Percentiles rank a stretch among this genome's conserved stretches.
Conservation (phyloP, 2,329 filamentous ascomycete species). For the Hypoxylon sp. region DNA sequence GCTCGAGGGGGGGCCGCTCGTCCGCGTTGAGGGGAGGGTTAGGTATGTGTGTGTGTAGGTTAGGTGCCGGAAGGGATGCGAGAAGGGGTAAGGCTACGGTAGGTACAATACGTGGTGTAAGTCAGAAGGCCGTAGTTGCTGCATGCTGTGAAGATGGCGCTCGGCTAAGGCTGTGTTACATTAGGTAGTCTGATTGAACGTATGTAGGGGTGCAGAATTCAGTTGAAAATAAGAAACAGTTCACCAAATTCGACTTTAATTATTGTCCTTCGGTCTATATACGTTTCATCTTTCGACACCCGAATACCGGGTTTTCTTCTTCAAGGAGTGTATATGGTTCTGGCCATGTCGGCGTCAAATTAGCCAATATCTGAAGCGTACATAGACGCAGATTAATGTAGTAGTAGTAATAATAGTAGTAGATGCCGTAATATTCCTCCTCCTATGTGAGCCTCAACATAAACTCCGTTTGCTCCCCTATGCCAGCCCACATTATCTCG, state of each 20-base stretch:
- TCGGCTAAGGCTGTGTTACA: conserved; percentile 12
- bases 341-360: conserved; percentile 38
- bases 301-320: conserved; percentile 25
- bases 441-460: conserved; percentile 38
- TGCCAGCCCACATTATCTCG: conserved; percentile 42
- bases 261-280: conserved; percentile 42
- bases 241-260: conserved; percentile 26
- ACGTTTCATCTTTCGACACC: conserved; percentile 31
- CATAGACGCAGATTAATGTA: conserved; percentile 40
- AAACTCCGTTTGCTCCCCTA: conserved; percentile 33
- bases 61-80: conserved; percentile 1
- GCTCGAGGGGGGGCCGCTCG: conserved; percentile 29
- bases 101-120: conserved; percentile 25
- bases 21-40: conserved; percentile 30
- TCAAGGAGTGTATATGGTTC: conserved; percentile 39
- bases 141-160: conserved; percentile 17
- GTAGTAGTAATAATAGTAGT: conserved; percentile 15
- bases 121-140: conserved; percentile 16
- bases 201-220: neutral
- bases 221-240: conserved; percentile 4
- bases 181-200: conserved; percentile 4
- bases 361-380: conserved; percentile 40
- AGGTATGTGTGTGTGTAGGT: conserved; percentile 18
- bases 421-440: conserved; percentile 10
- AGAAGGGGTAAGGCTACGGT: conserved; percentile 23